phyloP scores from a whole-genome alignment of 2,329 filamentous ascomycete genomes.

The Aspergillus sp. region DNA sequence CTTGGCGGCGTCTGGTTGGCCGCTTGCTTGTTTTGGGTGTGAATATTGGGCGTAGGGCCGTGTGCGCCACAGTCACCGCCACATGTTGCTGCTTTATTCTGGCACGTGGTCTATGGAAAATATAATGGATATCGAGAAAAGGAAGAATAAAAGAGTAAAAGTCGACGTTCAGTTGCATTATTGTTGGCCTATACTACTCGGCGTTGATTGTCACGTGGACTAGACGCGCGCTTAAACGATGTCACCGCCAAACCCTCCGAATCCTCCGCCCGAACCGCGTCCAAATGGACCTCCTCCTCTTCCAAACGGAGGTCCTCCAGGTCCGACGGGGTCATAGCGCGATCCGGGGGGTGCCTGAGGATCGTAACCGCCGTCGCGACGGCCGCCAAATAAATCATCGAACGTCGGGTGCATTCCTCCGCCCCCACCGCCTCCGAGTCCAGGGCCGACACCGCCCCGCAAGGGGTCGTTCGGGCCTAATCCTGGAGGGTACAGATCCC shows the following conservation, averaged over 20 bases:
- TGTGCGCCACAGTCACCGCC: conserved; percentile 1
- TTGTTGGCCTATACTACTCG: no score
- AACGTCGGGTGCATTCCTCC: conserved; percentile 95
- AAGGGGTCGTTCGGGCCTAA: conserved; percentile 80
- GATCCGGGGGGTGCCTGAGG: conserved; percentile 76
- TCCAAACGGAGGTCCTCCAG: conserved; percentile 49
- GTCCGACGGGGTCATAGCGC: conserved; percentile 82
- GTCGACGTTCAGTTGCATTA: no score
- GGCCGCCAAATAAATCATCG: conserved; percentile 76
- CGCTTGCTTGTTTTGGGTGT: neutral
- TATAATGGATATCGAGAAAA: no score
- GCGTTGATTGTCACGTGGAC: conserved; percentile 24
- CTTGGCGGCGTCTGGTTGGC: conserved; percentile 5
- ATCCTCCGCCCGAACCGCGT: conserved; percentile 41
- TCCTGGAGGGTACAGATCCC: conserved; percentile 80
- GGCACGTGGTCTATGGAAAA: no score
- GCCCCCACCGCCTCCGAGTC: conserved; percentile 53
- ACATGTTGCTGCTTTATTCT: neutral
- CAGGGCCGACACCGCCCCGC: conserved; percentile 55
- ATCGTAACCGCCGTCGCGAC: conserved; percentile 48
- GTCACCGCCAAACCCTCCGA: conserved; percentile 35
- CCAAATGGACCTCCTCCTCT: conserved; percentile 40
- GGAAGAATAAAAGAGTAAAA: no score
- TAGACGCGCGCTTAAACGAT: conserved; percentile 28
- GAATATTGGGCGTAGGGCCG: neutral